A percentile compares a stretch with the other conserved stretches of the same genome.
phyloP scores from a whole-genome alignment of 208 protist species.

The Acanthamoeba healyi region DNA sequence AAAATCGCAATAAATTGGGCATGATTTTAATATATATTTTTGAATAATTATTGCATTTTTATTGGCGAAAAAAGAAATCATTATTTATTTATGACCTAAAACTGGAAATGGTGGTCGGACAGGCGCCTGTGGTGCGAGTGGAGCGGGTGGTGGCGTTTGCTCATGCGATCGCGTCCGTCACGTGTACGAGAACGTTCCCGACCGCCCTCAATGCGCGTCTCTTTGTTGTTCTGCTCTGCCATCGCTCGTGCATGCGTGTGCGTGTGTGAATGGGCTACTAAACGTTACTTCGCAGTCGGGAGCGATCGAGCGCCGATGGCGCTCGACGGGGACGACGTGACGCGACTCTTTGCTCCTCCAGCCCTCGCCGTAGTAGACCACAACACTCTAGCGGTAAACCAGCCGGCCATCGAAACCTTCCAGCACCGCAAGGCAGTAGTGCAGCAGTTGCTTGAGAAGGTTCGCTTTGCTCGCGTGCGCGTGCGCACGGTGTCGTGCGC shows the following conservation, averaged over 20 bases:
- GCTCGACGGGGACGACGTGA: neutral
- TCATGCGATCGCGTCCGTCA: neutral
- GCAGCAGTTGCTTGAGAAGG: constrained; percentile 11
- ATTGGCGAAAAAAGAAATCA: no score
- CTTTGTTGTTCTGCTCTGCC: neutral
- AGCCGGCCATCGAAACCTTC: neutral
- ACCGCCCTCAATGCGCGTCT: neutral
- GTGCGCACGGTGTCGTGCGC: no score
- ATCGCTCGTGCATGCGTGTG: neutral
- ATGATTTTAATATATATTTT: no score
- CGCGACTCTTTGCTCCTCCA: neutral
- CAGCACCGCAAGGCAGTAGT: constrained; percentile 22
- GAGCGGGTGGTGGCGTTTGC: neutral
- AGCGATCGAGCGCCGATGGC: constrained; percentile 13
- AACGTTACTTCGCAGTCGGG: neutral
- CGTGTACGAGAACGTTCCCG: neutral
- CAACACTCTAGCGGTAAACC: neutral
- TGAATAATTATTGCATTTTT: no score
- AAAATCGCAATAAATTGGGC: no score
- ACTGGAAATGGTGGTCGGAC: neutral
- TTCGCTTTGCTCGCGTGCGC: neutral
- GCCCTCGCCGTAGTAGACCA: no score
- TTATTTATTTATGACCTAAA: no score
- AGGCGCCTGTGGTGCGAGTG: neutral
- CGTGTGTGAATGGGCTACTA: no score